Base-by-base conservation (phyloP, 1,284 basidiomycete genomes). In the Fomitopsis palustris region DNA sequence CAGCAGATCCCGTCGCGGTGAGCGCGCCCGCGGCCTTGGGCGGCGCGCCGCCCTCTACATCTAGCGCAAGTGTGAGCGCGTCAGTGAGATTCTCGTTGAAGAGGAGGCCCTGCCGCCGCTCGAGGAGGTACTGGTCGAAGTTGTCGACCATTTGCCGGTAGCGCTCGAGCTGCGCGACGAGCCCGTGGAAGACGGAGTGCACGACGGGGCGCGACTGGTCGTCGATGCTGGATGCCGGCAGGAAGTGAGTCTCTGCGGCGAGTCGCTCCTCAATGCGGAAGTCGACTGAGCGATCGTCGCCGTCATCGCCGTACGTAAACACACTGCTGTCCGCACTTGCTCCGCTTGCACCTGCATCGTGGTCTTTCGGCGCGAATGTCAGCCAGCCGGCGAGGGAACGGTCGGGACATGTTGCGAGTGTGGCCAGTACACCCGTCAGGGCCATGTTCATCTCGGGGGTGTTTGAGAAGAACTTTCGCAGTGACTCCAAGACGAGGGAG, bases 21-120 rank as follows among this genome's bases (percentile, higher is more conserved):
- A 69, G 57, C 49, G 52, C 47, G 38, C 52, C 53, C 43, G 54
- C 62, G 1, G 65, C 61, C 52, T 62, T 64, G 8, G 64, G 62
- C 21, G 59, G 33, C 4, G 57, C 29, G 39, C 54, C 62, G 5
- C 63, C 65, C 5, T 77, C 75, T 29, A 88, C 73, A 61, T 92
- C 89, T 56, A 93, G 75, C 38, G 81, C 82, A 47, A 92, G 78
- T 51, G 80, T 89, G 64, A 98, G 78, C 1, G 95, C 96, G 68
- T 98, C 96, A 19, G 88, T 92, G 33, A 98, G 76, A 69, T 96
- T 96, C 74, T 98, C 96, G 1, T 91, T 91, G 73, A 96, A 97
- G 25, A 97, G 77, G 19, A 99, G 77, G 2, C 96, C 95, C 69
- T 92, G 89, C 38, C 96, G 81, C 29, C 96, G 85, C 74, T 98